Percentiles rank a stretch among this genome's conserved stretches.
phyloP scores from a whole-genome alignment of 768 basidiomycete genomes.

The Lactifluus piperatus region DNA sequence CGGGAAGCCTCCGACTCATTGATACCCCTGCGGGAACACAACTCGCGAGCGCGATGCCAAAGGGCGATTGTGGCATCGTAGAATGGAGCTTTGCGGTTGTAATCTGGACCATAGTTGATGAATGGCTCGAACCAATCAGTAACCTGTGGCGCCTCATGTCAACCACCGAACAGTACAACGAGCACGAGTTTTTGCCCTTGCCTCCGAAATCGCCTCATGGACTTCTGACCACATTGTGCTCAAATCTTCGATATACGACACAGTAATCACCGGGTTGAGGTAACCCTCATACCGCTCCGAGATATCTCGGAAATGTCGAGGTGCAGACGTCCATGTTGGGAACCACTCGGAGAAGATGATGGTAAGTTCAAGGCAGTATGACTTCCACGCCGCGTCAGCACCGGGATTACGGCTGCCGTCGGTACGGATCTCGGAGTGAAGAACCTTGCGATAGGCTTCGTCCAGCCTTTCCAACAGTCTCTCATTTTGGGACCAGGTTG shows the following conservation, averaged over 20 bases:
- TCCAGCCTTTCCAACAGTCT: constrained; percentile 1
- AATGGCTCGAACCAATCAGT: constrained; percentile 14
- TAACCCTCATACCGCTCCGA: neutral
- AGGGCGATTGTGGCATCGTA: constrained; percentile 9
- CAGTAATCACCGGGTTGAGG: neutral
- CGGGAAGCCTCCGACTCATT: neutral
- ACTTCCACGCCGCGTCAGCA: neutral
- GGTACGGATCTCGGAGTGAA: neutral
- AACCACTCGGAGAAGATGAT: neutral
- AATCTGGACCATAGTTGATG: constrained; percentile 12
- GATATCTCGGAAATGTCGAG: neutral
- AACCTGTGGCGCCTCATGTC: neutral
- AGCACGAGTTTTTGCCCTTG: neutral
- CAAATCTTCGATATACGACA: constrained; percentile 5
- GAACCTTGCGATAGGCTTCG: neutral
- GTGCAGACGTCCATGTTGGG: neutral
- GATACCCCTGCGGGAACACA: neutral
- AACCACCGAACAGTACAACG: neutral
- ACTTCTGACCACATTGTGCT: neutral
- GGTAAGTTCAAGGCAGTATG: constrained; percentile 4
- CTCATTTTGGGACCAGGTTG: neutral
- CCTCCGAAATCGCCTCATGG: constrained; percentile 6
- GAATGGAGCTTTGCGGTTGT: neutral
- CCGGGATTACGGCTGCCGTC: neutral
- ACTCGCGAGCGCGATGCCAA: neutral